phyloP scores from a whole-genome alignment of 2,329 filamentous ascomycete genomes.

The Penicillium sp. region DNA sequence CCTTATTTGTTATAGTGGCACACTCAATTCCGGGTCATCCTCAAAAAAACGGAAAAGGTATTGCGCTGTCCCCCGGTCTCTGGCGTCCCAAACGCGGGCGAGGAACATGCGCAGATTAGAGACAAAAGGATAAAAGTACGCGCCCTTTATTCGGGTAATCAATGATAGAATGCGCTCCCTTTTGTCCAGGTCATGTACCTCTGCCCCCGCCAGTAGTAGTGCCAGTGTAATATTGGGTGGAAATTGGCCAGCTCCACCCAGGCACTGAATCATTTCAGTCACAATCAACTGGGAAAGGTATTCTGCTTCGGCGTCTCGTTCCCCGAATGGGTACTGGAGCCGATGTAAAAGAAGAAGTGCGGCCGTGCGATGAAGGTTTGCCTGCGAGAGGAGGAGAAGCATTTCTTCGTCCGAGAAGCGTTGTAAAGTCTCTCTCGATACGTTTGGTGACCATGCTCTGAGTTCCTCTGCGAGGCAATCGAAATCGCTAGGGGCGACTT shows the following conservation, averaged over 20 bases:
- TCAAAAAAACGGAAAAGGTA: constrained; percentile 3
- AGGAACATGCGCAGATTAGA: constrained; percentile 1
- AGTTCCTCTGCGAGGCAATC: not conserved
- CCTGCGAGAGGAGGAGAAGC: constrained; percentile 1
- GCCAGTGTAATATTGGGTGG: constrained; percentile 3
- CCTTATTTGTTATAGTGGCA: not conserved
- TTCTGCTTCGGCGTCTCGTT: not conserved
- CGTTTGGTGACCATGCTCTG: not conserved
- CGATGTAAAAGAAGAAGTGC: constrained; percentile 3
- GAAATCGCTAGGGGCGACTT: not conserved
- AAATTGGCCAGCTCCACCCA: not conserved
- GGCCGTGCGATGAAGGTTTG: not conserved
- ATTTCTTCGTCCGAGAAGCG: constrained; percentile 2
- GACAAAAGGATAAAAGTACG: constrained; percentile 2
- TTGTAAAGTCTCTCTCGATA: not conserved
- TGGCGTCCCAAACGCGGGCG: not conserved
- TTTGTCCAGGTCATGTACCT: not conserved
- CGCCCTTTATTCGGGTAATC: not conserved
- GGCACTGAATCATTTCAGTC: not conserved
- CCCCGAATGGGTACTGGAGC: constrained; percentile 1
- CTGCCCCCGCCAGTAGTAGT: constrained; percentile 1
- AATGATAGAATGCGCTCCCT: not conserved
- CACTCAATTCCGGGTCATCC: not conserved
- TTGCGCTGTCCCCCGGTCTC: not conserved
- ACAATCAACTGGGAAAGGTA: not conserved